phyloP scores from a whole-genome alignment of 108 stramenopile genomes.

The Nannochloropsis oceanica region DNA sequence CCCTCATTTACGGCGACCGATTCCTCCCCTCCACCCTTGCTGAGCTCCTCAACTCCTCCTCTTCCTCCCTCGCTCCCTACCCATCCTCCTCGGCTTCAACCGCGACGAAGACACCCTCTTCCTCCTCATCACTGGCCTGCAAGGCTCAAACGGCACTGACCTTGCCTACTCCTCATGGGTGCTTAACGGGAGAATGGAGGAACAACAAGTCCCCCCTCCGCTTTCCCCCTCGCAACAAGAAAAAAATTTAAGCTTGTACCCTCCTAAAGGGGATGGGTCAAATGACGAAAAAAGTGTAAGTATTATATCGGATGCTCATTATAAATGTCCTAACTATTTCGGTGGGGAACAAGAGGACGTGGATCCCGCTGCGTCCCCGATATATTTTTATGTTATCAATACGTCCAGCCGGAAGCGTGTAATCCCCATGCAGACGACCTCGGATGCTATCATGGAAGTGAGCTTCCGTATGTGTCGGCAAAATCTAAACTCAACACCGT shows the following conservation, averaged over 20 bases:
- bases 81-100: background rate
- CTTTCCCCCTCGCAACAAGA: background rate
- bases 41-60: background rate
- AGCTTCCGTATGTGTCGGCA: background rate
- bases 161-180: background rate
- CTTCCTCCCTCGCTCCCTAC: background rate
- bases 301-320: background rate
- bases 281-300: background rate
- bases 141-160: background rate
- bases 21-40: background rate
- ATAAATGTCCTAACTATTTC: background rate
- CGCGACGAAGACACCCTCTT: background rate
- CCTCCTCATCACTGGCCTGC: background rate
- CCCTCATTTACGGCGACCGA: background rate
- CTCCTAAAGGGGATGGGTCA: background rate
- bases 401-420: background rate
- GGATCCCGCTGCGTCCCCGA: background rate
- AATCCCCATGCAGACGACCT: background rate
- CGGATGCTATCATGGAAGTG: background rate
- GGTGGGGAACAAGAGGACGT: background rate
- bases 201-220: background rate
- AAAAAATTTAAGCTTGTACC: background rate
- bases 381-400: background rate
- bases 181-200: background rate
- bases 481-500: background rate